Evolutionary conservation across 2,329 filamentous ascomycete genomes (phyloP).

Genomic region (Aspergillus nomiae): DNA sequence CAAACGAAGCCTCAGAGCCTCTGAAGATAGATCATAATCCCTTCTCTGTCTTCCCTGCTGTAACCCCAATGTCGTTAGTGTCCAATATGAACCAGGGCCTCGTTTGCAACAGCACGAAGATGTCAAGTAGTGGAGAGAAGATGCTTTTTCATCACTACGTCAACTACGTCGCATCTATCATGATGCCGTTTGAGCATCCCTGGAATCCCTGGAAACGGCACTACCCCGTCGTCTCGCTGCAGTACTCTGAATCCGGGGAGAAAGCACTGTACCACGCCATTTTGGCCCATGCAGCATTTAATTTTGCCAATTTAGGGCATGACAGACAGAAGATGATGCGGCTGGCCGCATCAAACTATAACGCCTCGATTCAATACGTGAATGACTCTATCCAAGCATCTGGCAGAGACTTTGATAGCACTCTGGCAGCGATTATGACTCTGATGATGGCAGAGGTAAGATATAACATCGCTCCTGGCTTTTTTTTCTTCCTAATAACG

Average conservation of each 20-base stretch:
- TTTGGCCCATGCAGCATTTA: background rate
- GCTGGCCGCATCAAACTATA: background rate
- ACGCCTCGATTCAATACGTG: background rate
- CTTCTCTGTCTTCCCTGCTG: too few species aligned
- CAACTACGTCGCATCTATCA: conserved; percentile 18
- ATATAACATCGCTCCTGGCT: background rate
- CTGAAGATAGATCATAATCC: too few species aligned
- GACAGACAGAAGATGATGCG: background rate
- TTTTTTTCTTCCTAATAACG: background rate
- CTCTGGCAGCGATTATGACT: background rate
- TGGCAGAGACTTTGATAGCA: background rate
- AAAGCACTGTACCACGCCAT: background rate
- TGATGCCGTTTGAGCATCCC: conserved; percentile 25
- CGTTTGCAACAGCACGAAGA: background rate
- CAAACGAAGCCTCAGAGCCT: too few species aligned
- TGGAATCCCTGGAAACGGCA: conserved; percentile 21
- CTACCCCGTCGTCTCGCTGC: conserved; percentile 19
- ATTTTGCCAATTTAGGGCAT: background rate
- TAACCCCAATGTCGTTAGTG: background rate
- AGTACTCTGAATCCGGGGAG: conserved; percentile 1
- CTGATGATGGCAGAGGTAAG: background rate
- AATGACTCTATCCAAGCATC: background rate
- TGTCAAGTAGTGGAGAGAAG: conserved; percentile 15
- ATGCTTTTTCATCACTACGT: conserved; percentile 22
- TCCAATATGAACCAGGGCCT: background rate